Conservation (phyloP, 441 rosid species). For the Biscutella laevigata region DNA sequence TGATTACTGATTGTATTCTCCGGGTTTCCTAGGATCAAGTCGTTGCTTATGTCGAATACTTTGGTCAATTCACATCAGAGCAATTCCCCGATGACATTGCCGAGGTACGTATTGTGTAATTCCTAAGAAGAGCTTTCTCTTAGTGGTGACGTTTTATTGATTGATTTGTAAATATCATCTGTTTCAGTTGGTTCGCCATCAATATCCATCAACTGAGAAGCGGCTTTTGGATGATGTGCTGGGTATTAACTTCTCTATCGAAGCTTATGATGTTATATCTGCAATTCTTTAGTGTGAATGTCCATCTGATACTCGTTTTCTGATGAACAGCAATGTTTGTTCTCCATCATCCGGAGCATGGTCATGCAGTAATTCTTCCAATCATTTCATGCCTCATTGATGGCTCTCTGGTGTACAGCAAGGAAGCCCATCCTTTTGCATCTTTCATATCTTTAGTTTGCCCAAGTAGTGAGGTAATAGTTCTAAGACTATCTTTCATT, state of each 20-base stretch:
- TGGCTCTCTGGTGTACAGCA: conserved; percentile 77
- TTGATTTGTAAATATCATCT: conserved; percentile 20
- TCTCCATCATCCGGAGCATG: conserved; percentile 97
- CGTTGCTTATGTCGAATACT: conserved; percentile 88
- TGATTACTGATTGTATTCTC: conserved; percentile 6
- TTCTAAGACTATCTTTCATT: not conserved
- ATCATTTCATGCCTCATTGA: conserved; percentile 89
- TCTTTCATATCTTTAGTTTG: conserved; percentile 91
- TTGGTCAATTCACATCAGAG: conserved; percentile 92
- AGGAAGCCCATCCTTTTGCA: conserved; percentile 72
- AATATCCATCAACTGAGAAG: conserved; percentile 76
- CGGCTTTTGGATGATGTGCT: conserved; percentile 91
- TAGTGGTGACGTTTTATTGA: conserved; percentile 16
- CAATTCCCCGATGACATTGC: conserved; percentile 92
- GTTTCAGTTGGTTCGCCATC: conserved; percentile 73
- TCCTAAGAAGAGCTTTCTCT: not conserved
- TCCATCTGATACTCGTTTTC: not conserved
- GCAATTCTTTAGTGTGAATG: not conserved
- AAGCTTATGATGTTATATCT: not conserved
- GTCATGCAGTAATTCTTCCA: conserved; percentile 95
- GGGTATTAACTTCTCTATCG: conserved; percentile 43
- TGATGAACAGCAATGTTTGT: conserved; percentile 77
- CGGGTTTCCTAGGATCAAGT: conserved; percentile 57
- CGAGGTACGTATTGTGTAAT: conserved; percentile 47
- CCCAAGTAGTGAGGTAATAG: conserved; percentile 70